A percentile compares a stretch with the other conserved stretches of the same genome.
Evolutionary conservation across 495 filamentous ascomycete genomes (phyloP).

Genomic region (Tuber magnatum): DNA sequence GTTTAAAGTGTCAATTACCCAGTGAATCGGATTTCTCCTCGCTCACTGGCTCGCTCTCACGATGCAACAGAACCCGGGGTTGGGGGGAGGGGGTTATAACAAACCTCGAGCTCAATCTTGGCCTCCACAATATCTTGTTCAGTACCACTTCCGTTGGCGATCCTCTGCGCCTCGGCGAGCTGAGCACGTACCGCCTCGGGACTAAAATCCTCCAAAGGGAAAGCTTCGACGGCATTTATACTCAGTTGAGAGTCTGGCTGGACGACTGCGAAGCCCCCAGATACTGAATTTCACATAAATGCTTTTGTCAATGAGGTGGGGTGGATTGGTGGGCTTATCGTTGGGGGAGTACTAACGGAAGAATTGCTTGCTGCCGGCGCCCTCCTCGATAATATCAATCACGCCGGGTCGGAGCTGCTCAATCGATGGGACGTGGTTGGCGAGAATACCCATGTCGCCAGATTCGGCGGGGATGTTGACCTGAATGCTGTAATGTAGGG

Average conservation of each 20-base stretch:
- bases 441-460: slow-evolving; percentile 98
- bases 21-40: slow-evolving; percentile 7
- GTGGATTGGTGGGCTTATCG: slow-evolving; percentile 10
- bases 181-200: slow-evolving; percentile 70
- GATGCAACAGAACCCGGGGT: slow-evolving; percentile 33
- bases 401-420: slow-evolving; percentile 97
- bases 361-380: slow-evolving; percentile 86
- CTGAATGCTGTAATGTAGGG: slow-evolving; percentile 69
- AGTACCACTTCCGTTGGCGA: slow-evolving; percentile 80
- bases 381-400: slow-evolving; percentile 93
- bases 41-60: slow-evolving; percentile 1
- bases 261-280: slow-evolving; percentile 92
- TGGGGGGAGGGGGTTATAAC: not conserved
- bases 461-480: slow-evolving; percentile 98
- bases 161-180: slow-evolving; percentile 90
- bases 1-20: slow-evolving; percentile 11
- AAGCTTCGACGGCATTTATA: slow-evolving; percentile 97
- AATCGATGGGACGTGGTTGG: slow-evolving; percentile 97
- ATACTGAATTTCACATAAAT: slow-evolving; percentile 53
- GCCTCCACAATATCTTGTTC: slow-evolving; percentile 98
- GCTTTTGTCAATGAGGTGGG: not conserved
- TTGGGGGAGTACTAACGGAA: slow-evolving; percentile 65
- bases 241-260: slow-evolving; percentile 90
- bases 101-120: slow-evolving; percentile 94
- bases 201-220: slow-evolving; percentile 90